Conservation (phyloP, 1,284 basidiomycete species). For the Ganoderma lingzhi region DNA sequence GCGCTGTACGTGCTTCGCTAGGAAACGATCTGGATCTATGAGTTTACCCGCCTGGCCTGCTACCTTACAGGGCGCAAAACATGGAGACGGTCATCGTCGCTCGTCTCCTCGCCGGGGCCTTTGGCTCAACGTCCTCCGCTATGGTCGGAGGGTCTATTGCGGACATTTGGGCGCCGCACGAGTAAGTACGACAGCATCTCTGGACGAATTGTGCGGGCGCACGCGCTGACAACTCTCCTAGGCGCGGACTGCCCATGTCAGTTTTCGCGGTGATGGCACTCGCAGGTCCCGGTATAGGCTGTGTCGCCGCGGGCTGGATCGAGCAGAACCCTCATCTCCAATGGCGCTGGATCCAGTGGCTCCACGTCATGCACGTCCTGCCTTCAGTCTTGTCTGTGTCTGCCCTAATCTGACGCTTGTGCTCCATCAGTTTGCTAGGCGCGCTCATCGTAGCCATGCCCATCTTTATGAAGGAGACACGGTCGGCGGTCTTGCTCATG, state of each 20-base stretch:
- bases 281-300: slow-evolving; percentile 69
- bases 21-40: neutral
- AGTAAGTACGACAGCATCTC: slow-evolving; percentile 47
- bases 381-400: neutral
- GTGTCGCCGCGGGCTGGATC: slow-evolving; percentile 74
- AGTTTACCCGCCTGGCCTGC: too few species aligned
- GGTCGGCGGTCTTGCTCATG: slow-evolving; percentile 66
- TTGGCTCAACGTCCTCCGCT: slow-evolving; percentile 74
- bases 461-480: slow-evolving; percentile 67
- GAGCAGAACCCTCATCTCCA: slow-evolving; percentile 65
- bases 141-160: slow-evolving; percentile 84
- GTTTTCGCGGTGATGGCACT: slow-evolving; percentile 68
- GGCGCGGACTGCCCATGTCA: slow-evolving; percentile 78
- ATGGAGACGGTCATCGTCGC: slow-evolving; percentile 74
- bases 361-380: slow-evolving; percentile 64
- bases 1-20: slow-evolving; percentile 58
- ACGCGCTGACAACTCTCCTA: slow-evolving; percentile 33
- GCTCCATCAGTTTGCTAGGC: slow-evolving; percentile 50
- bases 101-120: slow-evolving; percentile 73
- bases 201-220: too few species aligned
- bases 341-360: slow-evolving; percentile 89
- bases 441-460: slow-evolving; percentile 52
- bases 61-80: slow-evolving; percentile 60
- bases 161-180: slow-evolving; percentile 70
- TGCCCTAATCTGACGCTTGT: neutral